These are phyloP conservation scores for Hypoxylon sp. DNA, from an alignment of 2,329 filamentous ascomycete species.

Conservation along the genomic window DNA sequence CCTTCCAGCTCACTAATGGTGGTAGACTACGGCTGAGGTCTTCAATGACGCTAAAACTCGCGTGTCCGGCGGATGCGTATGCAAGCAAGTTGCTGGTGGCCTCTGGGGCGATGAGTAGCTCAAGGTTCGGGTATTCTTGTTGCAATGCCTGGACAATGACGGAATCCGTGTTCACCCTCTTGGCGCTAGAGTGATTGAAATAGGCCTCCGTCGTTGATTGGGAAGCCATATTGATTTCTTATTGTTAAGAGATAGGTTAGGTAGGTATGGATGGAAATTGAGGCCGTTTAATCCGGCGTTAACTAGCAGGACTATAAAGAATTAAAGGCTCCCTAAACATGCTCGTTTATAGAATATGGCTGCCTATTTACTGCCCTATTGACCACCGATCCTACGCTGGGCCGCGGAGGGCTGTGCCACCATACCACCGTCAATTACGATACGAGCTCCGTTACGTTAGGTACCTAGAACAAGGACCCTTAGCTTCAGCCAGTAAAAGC, in stretches of 20 bases:
- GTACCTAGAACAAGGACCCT: not conserved
- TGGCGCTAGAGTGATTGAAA: slow-evolving; percentile 60
- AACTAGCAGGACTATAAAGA: not conserved
- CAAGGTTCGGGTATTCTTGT: slow-evolving; percentile 61
- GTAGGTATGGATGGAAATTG: not conserved
- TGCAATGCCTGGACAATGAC: slow-evolving; percentile 60
- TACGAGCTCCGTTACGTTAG: slow-evolving; percentile 1
- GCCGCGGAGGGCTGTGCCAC: slow-evolving; percentile 11
- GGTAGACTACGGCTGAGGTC: slow-evolving; percentile 52
- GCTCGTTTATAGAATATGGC: not conserved
- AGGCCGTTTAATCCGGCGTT: not conserved
- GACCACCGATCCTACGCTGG: slow-evolving; percentile 16
- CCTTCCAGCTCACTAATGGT: slow-evolving; percentile 57
- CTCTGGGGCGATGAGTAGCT: slow-evolving; percentile 58
- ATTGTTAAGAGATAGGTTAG: too few species aligned
- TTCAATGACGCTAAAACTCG: slow-evolving; percentile 53
- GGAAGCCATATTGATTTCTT: slow-evolving; percentile 8
- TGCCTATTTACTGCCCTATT: slow-evolving; percentile 12
- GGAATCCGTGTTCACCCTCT: slow-evolving; percentile 61
- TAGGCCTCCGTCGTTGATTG: slow-evolving; percentile 48
- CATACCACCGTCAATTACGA: not conserved
- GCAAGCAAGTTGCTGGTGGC: slow-evolving; percentile 57
- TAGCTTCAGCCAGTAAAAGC: not conserved
- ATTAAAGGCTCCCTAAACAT: not conserved
- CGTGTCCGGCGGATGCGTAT: slow-evolving; percentile 61